Evolutionary conservation across 306 rosid species (phyloP).

Genomic region (Purshia tridentata): DNA sequence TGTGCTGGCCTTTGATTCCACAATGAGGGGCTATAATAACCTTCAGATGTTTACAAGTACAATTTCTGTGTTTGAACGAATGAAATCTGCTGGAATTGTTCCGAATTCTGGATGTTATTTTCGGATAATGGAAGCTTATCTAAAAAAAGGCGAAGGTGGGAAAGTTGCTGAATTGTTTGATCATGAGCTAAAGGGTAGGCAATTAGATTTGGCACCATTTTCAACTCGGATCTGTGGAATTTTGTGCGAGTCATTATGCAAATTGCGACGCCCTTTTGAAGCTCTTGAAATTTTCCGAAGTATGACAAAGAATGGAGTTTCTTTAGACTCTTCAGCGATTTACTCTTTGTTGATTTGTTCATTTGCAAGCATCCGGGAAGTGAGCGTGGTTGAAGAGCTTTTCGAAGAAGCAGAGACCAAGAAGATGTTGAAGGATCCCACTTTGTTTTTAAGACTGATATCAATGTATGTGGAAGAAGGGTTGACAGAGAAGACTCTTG

Average conservation of each 20-base stretch:
- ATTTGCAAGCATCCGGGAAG: slow-evolving; percentile 44
- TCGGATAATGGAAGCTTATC: slow-evolving; percentile 57
- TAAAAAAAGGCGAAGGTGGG: slow-evolving; percentile 40
- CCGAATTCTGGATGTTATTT: slow-evolving; percentile 47
- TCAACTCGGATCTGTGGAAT: slow-evolving; percentile 41
- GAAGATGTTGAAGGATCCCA: slow-evolving; percentile 52
- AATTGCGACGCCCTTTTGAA: slow-evolving; percentile 50
- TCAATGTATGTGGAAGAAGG: slow-evolving; percentile 67
- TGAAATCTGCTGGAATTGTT: slow-evolving; percentile 36
- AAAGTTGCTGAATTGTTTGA: slow-evolving; percentile 45
- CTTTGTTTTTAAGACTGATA: slow-evolving; percentile 47
- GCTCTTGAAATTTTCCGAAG: slow-evolving; percentile 56
- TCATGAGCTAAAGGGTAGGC: slow-evolving; percentile 34
- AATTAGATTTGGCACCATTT: slow-evolving; percentile 26
- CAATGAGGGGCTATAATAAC: slow-evolving; percentile 61
- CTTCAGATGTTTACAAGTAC: slow-evolving; percentile 68
- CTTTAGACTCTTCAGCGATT: slow-evolving; percentile 32
- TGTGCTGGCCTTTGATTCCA: slow-evolving; percentile 45
- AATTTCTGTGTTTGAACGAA: slow-evolving; percentile 32
- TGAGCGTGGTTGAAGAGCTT: slow-evolving; percentile 51
- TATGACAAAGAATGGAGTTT: slow-evolving; percentile 38
- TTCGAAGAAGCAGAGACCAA: slow-evolving; percentile 47
- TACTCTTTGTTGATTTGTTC: slow-evolving; percentile 59
- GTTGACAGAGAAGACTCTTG: slow-evolving; percentile 54
- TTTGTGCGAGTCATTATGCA: slow-evolving; percentile 46